A percentile compares a stretch with the other conserved stretches of the same genome.
These are phyloP conservation scores for Wickerhamiella musiphila DNA, from an alignment of 805 yeast species.

Conservation along the genomic window DNA sequence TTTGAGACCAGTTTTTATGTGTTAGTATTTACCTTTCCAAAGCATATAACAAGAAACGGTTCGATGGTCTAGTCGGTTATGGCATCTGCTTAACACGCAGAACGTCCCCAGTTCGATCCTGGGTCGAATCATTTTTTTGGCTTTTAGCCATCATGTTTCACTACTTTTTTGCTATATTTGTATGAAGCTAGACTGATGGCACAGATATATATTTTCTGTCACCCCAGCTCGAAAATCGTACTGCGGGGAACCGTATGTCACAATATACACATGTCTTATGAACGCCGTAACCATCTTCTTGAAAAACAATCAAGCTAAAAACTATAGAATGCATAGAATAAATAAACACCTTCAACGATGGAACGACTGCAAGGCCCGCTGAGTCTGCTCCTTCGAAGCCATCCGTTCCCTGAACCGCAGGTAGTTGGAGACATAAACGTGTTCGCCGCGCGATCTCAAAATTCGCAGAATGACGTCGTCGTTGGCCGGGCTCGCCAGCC, in stretches of 20 bases:
- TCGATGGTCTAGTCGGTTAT: constrained; percentile 95
- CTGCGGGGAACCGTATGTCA: too few species aligned
- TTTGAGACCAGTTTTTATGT: too few species aligned
- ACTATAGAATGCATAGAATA: background rate
- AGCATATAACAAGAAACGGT: too few species aligned
- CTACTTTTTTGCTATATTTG: too few species aligned
- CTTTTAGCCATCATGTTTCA: too few species aligned
- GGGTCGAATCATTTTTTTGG: constrained; percentile 81
- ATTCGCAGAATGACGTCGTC: constrained; percentile 63
- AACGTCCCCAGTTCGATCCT: constrained; percentile 99
- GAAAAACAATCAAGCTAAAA: background rate
- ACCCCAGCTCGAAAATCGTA: too few species aligned
- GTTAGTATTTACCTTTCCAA: too few species aligned
- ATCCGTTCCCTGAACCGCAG: constrained; percentile 44
- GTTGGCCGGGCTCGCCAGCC: constrained; percentile 28
- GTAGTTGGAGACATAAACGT: constrained; percentile 38
- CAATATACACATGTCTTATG: background rate
- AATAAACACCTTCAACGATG: background rate
- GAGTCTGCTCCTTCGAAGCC: constrained; percentile 38
- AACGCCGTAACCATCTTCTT: background rate
- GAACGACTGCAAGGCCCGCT: constrained; percentile 21
- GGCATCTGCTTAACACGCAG: constrained; percentile 99
- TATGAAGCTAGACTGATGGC: too few species aligned
- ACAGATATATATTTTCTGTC: too few species aligned
- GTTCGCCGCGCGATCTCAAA: constrained; percentile 46